phyloP scores from a whole-genome alignment of 805 yeast species.

The Yarrowia phangngaensis region DNA sequence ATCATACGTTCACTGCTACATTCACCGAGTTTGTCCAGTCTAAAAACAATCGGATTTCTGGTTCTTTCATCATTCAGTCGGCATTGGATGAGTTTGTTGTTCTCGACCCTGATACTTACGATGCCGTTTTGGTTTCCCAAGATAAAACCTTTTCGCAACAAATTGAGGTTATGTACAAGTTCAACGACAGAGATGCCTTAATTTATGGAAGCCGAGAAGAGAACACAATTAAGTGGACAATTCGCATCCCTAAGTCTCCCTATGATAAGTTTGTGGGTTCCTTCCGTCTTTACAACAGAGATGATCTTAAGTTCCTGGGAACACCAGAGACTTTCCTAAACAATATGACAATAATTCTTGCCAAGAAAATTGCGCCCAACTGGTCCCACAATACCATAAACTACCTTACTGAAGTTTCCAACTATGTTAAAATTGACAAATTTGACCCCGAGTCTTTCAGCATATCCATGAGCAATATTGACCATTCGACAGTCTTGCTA shows the following conservation, averaged over 20 bases:
- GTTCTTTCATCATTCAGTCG: conserved; percentile 3
- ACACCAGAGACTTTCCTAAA: conserved; percentile 1
- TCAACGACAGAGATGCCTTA: neutral
- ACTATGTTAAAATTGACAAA: neutral
- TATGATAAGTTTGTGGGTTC: neutral
- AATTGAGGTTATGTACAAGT: neutral
- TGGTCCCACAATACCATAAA: neutral
- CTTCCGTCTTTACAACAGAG: neutral
- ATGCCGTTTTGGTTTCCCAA: neutral
- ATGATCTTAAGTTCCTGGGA: neutral
- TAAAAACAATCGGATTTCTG: conserved; percentile 13
- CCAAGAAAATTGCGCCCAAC: neutral
- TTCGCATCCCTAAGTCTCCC: neutral
- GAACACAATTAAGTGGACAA: neutral
- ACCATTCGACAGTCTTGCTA: conserved; percentile 8
- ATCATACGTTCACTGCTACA: conserved; percentile 9
- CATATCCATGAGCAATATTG: neutral
- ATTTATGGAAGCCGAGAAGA: neutral
- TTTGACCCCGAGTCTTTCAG: neutral
- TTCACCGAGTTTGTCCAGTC: conserved; percentile 19
- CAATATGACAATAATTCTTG: conserved; percentile 2
- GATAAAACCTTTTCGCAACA: neutral
- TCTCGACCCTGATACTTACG: neutral
- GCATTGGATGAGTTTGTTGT: neutral
- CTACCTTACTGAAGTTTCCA: neutral